Base-by-base conservation (phyloP, 1,139 yeast species). In the Eremothecium cymbalariae region DNA sequence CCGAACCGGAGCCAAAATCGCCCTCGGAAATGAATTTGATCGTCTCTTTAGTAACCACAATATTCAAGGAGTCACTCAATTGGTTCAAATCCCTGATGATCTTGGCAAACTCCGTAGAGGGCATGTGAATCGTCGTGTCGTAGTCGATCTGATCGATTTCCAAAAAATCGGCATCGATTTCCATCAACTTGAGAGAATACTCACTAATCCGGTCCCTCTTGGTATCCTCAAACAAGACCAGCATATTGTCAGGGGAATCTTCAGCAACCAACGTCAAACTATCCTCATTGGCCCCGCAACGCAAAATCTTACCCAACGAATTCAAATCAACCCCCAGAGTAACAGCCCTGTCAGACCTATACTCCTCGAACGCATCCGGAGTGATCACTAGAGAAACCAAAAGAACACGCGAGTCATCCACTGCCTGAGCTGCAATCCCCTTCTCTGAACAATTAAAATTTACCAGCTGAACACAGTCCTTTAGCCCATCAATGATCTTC, bases 361-460 rank as follows among this genome's bases (percentile, higher is more conserved):
- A 90, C 48, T 82, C 90, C 41, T 76, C 70, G 66, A 90, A 90
- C n/a, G 94, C 93, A 45, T 84, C 88, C 48, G 79, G 76, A 38
- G 94, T 95, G 49, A 90, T 81, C 53, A 83, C 74, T 50, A 90
- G 68, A 9, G 95, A 82, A 28, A 90, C 95, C 48, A 90, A 71
- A 46, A 90, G 75, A 43, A 90, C 96, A 69, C 96, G 85, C 22
- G 98, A 86, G 57, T 86, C 94, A 63, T 90, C 99, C 51, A 90
- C 94, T 15, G 98, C 97, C 66, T 90, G 97, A 16, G 93, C 93
- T 13, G 94, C 82, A 52, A 90, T 80, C 45, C 99, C 99, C 46
- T 79, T 76, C 61, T 84, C 94, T 14, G 94, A 77, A 65, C 97
- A 90, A 65, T 88, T 94, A 70, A 90, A 85, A 71, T 90, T 90